Base-by-base conservation (phyloP, 805 yeast genomes). In the Ogataea parapolymorpha region DNA sequence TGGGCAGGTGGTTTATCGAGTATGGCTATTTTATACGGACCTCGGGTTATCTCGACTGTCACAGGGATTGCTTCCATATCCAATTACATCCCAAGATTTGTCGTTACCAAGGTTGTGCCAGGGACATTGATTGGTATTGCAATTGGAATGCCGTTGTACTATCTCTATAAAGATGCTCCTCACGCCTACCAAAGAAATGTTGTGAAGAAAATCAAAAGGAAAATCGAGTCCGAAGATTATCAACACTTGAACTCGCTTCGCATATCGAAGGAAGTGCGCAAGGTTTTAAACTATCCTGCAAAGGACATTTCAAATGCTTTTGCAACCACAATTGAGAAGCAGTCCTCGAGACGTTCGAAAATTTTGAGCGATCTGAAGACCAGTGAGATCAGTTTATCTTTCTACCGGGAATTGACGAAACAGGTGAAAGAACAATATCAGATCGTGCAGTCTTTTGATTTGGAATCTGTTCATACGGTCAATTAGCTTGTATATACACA, bases 131-230 rank as follows among this genome's bases (percentile, higher is more conserved):
- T 57, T 22, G 54, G 53, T 12, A 43, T 51, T n/a, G 50, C 70
- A 5, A 71, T 75, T 18, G 63, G 61, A 7, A 30, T 58, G 30
- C 66, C 66, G 10, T 42, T 51, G 6, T 59, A 57, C 29, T 88
- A 85, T 54, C 59, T 89, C 42, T 66, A 88, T 14, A 70, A 72
- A 44, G 98, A 93, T 61, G 78, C 95, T 11, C 97, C 97, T 2
- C 77, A 83, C 53, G 95, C 97, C 0, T 79, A 87, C 53, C 95
- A 96, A 14, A 71, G 88, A 50, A 89, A 89, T 43, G 74, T 88
- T 44, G 88, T 93, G 0, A 70, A 73, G 35, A 87, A 85, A 61
- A 75, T 91, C 50, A 76, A 75, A 48, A 57, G 57, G 6, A 84
- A 82, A 54, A 68, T 93, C 25, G 70, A 70, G 30, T 76, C 74